Conservation (phyloP, 345 rosid genomes). For the Xanthoceras sorbifolium region DNA sequence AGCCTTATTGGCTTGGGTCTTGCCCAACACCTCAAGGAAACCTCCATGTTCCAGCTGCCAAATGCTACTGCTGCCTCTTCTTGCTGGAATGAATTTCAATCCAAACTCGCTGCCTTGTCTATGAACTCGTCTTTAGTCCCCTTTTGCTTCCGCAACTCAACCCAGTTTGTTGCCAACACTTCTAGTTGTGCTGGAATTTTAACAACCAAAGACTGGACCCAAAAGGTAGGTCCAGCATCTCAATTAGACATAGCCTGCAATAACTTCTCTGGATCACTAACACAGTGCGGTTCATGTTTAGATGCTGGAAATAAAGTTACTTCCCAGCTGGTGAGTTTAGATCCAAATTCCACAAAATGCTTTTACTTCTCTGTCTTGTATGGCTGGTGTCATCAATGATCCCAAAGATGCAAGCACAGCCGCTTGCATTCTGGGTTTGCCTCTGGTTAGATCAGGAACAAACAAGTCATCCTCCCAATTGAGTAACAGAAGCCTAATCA, state of each 20-base stretch:
- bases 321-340: constrained; percentile 29
- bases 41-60: constrained; percentile 52
- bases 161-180: constrained; percentile 38
- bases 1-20: constrained; percentile 59
- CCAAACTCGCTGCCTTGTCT: constrained; percentile 33
- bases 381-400: constrained; percentile 53
- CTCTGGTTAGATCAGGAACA: constrained; percentile 24
- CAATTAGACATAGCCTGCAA: constrained; percentile 42
- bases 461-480: constrained; percentile 2
- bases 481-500: constrained; percentile 17
- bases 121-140: constrained; percentile 39
- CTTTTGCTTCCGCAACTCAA: constrained; percentile 38
- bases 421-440: constrained; percentile 47
- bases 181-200: constrained; percentile 49
- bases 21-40: constrained; percentile 45
- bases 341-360: constrained; percentile 43
- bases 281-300: constrained; percentile 48
- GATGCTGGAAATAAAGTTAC: constrained; percentile 50
- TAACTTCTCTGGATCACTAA: constrained; percentile 33
- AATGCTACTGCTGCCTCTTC: constrained; percentile 29
- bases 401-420: constrained; percentile 43
- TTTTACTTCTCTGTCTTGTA: constrained; percentile 44
- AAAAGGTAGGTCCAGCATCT: constrained; percentile 35
- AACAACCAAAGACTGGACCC: constrained; percentile 45
- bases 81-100: constrained; percentile 45